Evolutionary conservation across 2,329 filamentous ascomycete genomes (phyloP).

Genomic region (Dothideomycetes sp.): DNA sequence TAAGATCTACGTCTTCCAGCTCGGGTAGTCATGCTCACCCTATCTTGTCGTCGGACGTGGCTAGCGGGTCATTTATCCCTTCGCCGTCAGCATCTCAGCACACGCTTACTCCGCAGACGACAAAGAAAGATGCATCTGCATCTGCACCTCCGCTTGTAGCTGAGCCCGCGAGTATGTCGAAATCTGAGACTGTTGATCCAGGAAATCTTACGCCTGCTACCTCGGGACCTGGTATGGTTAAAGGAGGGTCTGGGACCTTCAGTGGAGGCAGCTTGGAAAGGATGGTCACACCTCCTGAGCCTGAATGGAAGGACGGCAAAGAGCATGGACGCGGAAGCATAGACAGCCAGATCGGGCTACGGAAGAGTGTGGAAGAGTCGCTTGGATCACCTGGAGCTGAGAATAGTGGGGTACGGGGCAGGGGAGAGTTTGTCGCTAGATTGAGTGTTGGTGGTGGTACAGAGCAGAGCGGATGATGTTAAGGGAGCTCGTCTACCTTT

Average conservation of each 20-base stretch:
- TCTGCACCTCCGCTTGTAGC: neutral
- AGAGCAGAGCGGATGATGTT: neutral
- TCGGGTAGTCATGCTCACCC: neutral
- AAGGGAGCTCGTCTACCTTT: too few species aligned
- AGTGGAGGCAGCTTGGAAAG: constrained; percentile 7
- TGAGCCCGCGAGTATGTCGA: neutral
- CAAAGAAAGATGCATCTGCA: neutral
- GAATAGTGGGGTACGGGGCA: too few species aligned
- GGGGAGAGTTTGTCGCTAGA: constrained; percentile 3
- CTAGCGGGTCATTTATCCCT: neutral
- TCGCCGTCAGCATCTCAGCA: neutral
- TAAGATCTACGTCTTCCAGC: constrained; percentile 1
- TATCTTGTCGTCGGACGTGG: neutral
- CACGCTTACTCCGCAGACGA: neutral
- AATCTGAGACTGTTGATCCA: neutral
- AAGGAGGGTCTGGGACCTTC: constrained; percentile 13
- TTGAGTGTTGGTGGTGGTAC: neutral
- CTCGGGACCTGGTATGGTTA: too few species aligned
- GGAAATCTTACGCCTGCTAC: neutral
- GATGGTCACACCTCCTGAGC: constrained; percentile 15
- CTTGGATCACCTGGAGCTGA: neutral
- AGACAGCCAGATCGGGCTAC: constrained; percentile 18
- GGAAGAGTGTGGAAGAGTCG: constrained; percentile 22
- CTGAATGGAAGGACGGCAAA: constrained; percentile 12
- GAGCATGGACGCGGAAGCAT: too few species aligned